Conservation (phyloP, 805 yeast species). For the Saturnispora dispora region DNA sequence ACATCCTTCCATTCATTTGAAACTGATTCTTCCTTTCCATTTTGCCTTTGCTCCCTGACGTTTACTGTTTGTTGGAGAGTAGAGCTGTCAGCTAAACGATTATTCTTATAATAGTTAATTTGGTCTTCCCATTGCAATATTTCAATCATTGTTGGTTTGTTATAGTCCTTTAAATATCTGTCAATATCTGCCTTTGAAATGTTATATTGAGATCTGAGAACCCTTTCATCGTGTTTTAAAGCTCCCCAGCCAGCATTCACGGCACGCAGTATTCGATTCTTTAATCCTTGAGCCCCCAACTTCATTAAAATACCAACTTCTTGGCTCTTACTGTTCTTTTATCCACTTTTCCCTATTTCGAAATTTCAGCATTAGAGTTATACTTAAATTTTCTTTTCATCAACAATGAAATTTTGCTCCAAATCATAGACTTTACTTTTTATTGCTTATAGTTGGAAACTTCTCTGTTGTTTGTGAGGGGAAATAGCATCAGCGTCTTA, state of each 20-base stretch:
- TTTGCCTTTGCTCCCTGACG: neutral
- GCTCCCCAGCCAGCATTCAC: conserved; percentile 4
- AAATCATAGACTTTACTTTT: neutral
- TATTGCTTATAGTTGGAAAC: neutral
- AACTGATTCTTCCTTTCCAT: neutral
- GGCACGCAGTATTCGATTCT: conserved; percentile 1
- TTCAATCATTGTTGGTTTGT: neutral
- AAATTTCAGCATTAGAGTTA: neutral
- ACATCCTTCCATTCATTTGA: neutral
- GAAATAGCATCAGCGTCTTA: neutral
- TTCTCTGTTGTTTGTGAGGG: neutral
- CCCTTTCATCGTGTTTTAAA: neutral
- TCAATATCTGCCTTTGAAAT: neutral
- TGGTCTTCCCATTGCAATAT: neutral
- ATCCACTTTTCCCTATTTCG: neutral
- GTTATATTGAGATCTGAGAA: conserved; percentile 4
- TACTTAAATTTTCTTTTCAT: neutral
- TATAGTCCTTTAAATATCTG: conserved; percentile 5
- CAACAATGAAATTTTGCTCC: neutral
- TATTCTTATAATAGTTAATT: neutral
- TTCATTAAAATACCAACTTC: neutral
- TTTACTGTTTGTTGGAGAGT: neutral
- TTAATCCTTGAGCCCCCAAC: neutral
- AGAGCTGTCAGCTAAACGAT: neutral
- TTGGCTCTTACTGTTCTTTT: too few relatives aligned